phyloP scores from a whole-genome alignment of 257 asterid species.

The Solanum corneliomulleri region DNA sequence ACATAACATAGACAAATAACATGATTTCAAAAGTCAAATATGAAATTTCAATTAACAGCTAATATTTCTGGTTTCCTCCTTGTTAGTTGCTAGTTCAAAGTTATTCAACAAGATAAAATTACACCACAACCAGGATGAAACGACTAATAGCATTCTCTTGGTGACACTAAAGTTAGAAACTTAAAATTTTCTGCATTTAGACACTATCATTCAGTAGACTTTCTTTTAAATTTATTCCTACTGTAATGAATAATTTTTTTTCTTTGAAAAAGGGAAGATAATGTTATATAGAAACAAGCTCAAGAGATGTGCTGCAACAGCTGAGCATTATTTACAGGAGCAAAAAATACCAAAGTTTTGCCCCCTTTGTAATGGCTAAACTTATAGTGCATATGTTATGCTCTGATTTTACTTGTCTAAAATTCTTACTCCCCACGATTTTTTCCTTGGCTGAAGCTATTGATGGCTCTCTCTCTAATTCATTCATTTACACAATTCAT shows the following conservation, averaged over 20 bases:
- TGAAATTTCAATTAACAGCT: background rate
- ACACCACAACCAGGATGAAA: background rate
- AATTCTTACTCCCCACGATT: background rate
- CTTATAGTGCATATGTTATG: background rate
- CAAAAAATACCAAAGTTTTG: background rate
- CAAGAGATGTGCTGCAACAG: background rate
- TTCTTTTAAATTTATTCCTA: background rate
- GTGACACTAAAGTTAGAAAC: background rate
- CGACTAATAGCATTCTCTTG: background rate
- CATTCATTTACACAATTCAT: background rate
- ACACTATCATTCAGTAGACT: background rate
- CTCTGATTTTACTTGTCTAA: background rate
- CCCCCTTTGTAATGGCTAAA: background rate
- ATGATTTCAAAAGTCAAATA: background rate
- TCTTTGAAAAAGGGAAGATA: background rate
- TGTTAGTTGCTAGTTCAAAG: background rate
- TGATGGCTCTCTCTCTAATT: background rate
- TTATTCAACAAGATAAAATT: background rate
- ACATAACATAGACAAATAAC: background rate
- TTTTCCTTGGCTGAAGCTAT: background rate
- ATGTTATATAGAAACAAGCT: background rate
- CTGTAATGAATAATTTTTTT: background rate
- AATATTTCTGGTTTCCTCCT: background rate
- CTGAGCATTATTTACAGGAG: background rate
- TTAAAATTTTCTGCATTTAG: background rate